Percentiles rank a stretch among this genome's conserved stretches.
These are phyloP conservation scores for Pulveroboletus frians DNA, from an alignment of 768 basidiomycete species.

Conservation along the genomic window DNA sequence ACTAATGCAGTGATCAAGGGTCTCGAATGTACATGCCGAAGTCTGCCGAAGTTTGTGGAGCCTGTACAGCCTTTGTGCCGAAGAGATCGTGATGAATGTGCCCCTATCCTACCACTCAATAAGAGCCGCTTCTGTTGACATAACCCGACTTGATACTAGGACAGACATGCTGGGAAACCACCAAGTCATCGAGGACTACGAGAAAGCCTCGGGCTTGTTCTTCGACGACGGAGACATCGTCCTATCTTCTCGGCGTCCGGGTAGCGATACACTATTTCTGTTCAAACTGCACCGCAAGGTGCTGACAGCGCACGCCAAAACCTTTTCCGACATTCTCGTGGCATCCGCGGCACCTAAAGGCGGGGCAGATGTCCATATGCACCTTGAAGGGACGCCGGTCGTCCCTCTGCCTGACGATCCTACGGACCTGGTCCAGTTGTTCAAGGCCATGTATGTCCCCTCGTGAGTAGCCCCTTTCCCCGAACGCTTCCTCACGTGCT, in stretches of 20 bases:
- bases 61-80: no score
- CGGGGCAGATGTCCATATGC: background rate
- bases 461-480: background rate
- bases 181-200: background rate
- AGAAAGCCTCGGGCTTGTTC: background rate
- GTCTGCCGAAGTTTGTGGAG: no score
- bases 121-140: background rate
- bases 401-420: background rate
- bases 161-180: background rate
- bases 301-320: background rate
- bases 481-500: background rate
- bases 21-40: no score
- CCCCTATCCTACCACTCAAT: background rate
- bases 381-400: background rate
- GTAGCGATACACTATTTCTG: background rate
- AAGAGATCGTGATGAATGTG: no score
- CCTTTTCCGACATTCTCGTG: background rate
- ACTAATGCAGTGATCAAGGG: no score
- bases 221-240: background rate
- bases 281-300: slow-evolving; percentile 1
- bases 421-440: background rate
- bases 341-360: no score
- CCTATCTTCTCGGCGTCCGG: background rate
- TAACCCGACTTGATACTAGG: background rate
- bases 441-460: background rate